These are phyloP conservation scores for Agaricus sinodeliciosus DNA, from an alignment of 768 basidiomycete genomes.

Conservation along the genomic window DNA sequence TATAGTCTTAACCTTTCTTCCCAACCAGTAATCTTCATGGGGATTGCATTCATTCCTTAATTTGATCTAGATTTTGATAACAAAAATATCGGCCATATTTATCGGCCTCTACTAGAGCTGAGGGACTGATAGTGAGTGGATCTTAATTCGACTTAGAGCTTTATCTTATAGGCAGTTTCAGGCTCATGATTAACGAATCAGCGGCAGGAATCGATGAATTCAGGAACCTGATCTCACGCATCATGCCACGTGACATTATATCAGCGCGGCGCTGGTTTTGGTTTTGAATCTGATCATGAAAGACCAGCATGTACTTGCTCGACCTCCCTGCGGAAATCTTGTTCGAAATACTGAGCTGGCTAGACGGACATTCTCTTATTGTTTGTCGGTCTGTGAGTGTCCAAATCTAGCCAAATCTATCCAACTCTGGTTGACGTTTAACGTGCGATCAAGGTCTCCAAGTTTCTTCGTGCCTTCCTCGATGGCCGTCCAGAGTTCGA, in stretches of 20 bases:
- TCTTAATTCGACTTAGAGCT: no score
- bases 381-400: neutral
- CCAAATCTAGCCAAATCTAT: neutral
- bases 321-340: constrained; percentile 4
- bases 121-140: no score
- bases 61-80: no score
- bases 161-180: no score
- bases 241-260: neutral
- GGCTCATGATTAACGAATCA: no score
- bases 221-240: neutral
- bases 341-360: constrained; percentile 3
- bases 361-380: neutral
- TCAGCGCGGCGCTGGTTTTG: neutral
- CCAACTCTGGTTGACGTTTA: neutral
- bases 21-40: no score
- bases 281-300: no score
- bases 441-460: neutral
- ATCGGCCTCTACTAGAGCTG: no score
- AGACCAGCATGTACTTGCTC: neutral
- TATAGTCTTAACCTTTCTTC: no score
- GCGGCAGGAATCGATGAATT: neutral
- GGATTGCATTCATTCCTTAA: no score
- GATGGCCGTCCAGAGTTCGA: neutral
- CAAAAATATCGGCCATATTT: no score
- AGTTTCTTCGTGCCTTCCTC: neutral